phyloP scores from a whole-genome alignment of 768 basidiomycete species.

The Cystofilobasidium capitatum region DNA sequence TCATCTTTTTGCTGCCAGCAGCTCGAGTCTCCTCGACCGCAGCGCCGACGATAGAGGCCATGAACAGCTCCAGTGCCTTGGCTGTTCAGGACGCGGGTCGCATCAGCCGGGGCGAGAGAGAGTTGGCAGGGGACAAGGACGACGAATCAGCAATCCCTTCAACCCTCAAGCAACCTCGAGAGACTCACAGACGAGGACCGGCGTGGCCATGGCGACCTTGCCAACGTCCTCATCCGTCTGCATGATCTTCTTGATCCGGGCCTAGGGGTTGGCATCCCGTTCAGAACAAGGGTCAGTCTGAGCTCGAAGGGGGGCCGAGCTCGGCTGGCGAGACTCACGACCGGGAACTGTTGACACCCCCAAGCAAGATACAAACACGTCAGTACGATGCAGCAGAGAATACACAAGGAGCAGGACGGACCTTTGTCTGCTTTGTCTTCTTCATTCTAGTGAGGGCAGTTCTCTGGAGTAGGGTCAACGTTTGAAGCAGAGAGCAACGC shows the following conservation, averaged over 20 bases:
- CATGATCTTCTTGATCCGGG: conserved; percentile 98
- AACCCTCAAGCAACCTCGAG: not conserved
- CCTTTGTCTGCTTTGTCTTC: conserved; percentile 26
- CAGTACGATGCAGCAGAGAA: not conserved
- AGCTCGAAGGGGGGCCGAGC: not conserved
- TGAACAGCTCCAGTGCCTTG: conserved; percentile 86
- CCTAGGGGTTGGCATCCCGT: conserved; percentile 45
- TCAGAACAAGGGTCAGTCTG: not conserved
- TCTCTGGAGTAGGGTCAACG: not conserved
- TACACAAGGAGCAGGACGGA: not conserved
- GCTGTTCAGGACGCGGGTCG: conserved; percentile 46
- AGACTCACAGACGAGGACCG: conserved; percentile 84
- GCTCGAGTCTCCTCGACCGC: conserved; percentile 66
- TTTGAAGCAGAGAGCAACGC: not conserved
- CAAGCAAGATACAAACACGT: not conserved
- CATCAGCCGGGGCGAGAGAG: not conserved
- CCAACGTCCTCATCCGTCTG: conserved; percentile 99
- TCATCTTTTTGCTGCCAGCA: conserved; percentile 76
- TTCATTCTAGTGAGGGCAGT: no score
- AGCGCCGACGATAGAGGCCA: conserved; percentile 71
- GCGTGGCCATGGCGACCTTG: conserved; percentile 92
- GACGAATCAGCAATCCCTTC: not conserved
- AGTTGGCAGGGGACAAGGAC: not conserved
- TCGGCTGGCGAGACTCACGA: conserved; percentile 16
- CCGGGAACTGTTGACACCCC: conserved; percentile 17